Base-by-base conservation (phyloP, 176 grass and related monocot species). In the Carex myosuroides region DNA sequence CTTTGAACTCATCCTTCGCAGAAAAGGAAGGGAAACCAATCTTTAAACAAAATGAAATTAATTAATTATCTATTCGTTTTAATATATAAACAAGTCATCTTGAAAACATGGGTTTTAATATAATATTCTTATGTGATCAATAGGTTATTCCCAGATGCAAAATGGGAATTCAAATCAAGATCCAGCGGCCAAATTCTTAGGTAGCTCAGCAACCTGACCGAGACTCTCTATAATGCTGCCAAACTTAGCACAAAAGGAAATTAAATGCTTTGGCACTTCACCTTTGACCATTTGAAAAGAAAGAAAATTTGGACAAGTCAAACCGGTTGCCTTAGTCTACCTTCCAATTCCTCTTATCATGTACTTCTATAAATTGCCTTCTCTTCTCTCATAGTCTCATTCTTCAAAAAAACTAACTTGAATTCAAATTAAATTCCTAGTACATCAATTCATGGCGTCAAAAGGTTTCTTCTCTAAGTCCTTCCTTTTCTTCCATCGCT, bases 401-500 rank as follows among this genome's bases (percentile, higher is more conserved):
- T 69, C 58, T 22, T 64, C 33, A 48, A 18, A 18, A 18, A 63
- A 81, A 44, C 6, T 46, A 32, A 22, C 39, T 42, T 82, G n/a
- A 66, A 32, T 80, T 42, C 8, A 26, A 71, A 71, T 48, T 52
- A 77, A 6, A 77, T 21, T 22, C 10, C 42, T 56, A 24, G 3
- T 29, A 33, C 56, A 41, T 44, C 14, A n/a, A 83, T 83, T 29
- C 60, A 83, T 83, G 81, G 81, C 81, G 2, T 52, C 39, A 52
- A 83, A 66, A 68, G 41, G 81, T 18, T 86, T 86, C 59, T 70
- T 92, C 33, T 85, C 32, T 75, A 89, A 93, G 75, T 76, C 79
- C 12, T 18, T 93, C 39, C 81, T 92, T 73, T 50, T 33, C 14
- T 63, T 89, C 16, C 79, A 68, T 85, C 85, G 37, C 33, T 79